Percentiles rank a stretch among this genome's conserved stretches.
phyloP scores from a whole-genome alignment of 371 early-diverging fungal species.

The Actinomortierella ambigua region DNA sequence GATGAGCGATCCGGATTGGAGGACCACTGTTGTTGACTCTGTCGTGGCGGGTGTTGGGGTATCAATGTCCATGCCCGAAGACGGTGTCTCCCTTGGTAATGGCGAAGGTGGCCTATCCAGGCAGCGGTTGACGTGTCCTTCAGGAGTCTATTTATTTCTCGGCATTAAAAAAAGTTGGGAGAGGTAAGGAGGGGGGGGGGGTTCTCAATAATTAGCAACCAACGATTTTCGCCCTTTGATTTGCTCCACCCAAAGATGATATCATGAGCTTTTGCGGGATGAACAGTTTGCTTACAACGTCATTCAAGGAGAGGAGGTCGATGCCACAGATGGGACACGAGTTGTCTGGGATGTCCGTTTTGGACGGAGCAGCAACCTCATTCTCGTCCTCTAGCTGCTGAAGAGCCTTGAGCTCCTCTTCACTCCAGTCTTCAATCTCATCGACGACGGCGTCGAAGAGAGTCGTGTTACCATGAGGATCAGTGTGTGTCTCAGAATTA shows the following conservation, averaged over 20 bases:
- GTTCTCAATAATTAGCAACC: not conserved
- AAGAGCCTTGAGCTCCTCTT: conserved; percentile 5
- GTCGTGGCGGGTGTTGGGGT: not conserved
- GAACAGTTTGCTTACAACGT: not conserved
- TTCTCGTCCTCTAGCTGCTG: conserved; percentile 3
- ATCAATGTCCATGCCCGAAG: not conserved
- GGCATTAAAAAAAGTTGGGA: not conserved
- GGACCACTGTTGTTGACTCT: conserved; percentile 4
- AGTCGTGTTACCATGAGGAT: not conserved
- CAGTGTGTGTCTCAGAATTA: no score
- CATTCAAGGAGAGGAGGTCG: not conserved
- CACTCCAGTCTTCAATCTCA: conserved; percentile 32
- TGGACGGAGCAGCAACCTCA: not conserved
- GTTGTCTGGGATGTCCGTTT: conserved; percentile 19
- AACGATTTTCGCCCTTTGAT: no score
- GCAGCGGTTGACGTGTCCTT: conserved; percentile 43
- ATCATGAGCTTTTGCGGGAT: no score
- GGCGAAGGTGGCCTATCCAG: conserved; percentile 24
- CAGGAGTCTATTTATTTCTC: conserved; percentile 30
- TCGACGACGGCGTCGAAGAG: conserved; percentile 16
- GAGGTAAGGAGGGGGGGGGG: not conserved
- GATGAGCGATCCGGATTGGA: no score
- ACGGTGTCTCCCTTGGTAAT: not conserved
- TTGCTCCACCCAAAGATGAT: no score
- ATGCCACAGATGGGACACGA: conserved; percentile 29